A percentile compares a stretch with the other conserved stretches of the same genome.
Conservation (phyloP, 805 yeast species). For the Ogataea parapolymorpha region DNA sequence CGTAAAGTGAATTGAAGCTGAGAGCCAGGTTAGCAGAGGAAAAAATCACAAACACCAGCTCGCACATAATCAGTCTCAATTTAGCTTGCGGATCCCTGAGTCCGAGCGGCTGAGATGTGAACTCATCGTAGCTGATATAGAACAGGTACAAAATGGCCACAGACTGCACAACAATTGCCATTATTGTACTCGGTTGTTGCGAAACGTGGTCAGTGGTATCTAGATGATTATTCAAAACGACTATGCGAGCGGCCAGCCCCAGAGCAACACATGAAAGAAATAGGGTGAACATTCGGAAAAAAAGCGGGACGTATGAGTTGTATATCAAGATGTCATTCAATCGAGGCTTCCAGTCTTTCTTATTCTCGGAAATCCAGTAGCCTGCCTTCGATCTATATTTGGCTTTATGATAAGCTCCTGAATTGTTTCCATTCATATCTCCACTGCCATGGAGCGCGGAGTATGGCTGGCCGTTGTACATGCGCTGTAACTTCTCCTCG, state of each 20-base stretch:
- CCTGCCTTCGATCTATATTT: slow-evolving; percentile 55
- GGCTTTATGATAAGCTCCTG: slow-evolving; percentile 26
- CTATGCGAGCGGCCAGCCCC: slow-evolving; percentile 65
- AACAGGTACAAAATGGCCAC: slow-evolving; percentile 72
- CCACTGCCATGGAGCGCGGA: slow-evolving; percentile 10
- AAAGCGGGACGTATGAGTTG: slow-evolving; percentile 79
- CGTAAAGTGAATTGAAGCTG: slow-evolving; percentile 79
- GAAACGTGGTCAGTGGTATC: slow-evolving; percentile 40
- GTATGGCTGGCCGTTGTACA: slow-evolving; percentile 40
- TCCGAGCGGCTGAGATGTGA: slow-evolving; percentile 88
- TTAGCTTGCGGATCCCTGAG: slow-evolving; percentile 81
- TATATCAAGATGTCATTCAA: slow-evolving; percentile 57
- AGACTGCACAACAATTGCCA: slow-evolving; percentile 85
- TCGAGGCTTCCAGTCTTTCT: slow-evolving; percentile 62
- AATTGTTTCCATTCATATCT: slow-evolving; percentile 21
- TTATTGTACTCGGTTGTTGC: slow-evolving; percentile 86
- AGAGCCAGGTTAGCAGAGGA: slow-evolving; percentile 84
- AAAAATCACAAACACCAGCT: slow-evolving; percentile 81
- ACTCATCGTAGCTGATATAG: slow-evolving; percentile 88
- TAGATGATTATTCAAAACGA: slow-evolving; percentile 35
- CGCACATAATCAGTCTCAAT: slow-evolving; percentile 75
- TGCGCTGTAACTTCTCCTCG: slow-evolving; percentile 54
- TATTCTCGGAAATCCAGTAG: slow-evolving; percentile 62
- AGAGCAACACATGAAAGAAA: slow-evolving; percentile 64
- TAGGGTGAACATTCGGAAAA: slow-evolving; percentile 60